Base-by-base conservation (phyloP, 2,329 filamentous ascomycete species). In the Penicillium sp. region DNA sequence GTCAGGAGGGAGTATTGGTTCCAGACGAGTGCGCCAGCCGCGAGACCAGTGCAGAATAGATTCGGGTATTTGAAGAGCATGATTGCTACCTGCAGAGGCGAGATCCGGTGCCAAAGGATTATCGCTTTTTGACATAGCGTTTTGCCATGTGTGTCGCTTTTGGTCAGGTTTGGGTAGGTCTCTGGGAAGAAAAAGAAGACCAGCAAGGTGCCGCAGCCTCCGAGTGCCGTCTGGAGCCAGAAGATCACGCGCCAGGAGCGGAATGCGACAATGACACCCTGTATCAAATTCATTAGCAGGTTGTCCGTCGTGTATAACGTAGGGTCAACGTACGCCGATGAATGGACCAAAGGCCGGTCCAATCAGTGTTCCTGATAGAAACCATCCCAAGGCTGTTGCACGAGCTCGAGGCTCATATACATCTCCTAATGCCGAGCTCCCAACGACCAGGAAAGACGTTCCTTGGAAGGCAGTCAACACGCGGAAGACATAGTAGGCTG, bases 211-310 rank as follows among this genome's bases (percentile, higher is more conserved):
- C 80, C 83, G 0, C 79, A 63, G 2, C 79, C 85, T 0, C 83
- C 83, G 5, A 89, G 75, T 0, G 79, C 86, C 0, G 83, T 82
- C 63, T 90, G 87, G 0, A 91, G 73, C 83, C 86, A 90, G 71
- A 89, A 90, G 45, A 90, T 88, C 35, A 80, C 80, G 14, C 86
- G 77, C 88, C 88, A 92, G 2, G 77, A 80, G 6, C 77, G 76
- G 67, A 82, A 89, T 0, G 86, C 90, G 13, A 90, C 85, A 42
- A 92, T 88, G 37, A 89, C 82, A 19, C 87, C 88, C 46, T 87
- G 82, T 7, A 86, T 22, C 34, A 9, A 9, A 68, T 56, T 84
- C 82, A 9, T 38, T 13, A 53, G 0, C 82, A 80, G 11, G 7
- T 38, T 43, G 1, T 2, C 1, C 39, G 13, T 19, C 9, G 12